Conservation (phyloP, 73 alveolate species). For the Paramecium biaurelia region DNA sequence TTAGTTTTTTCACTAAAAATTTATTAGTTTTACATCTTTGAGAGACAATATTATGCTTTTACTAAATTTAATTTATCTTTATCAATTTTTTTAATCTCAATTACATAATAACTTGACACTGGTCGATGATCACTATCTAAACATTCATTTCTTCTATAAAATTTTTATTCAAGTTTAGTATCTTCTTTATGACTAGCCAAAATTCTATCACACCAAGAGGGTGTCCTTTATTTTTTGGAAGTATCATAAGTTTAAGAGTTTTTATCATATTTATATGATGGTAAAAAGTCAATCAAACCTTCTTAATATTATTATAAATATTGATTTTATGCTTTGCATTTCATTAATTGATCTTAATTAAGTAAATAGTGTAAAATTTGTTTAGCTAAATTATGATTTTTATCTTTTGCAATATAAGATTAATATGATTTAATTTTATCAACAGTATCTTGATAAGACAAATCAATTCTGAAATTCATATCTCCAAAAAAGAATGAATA, state of each 20-base stretch:
- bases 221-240: conserved; percentile 80
- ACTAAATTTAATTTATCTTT: not conserved
- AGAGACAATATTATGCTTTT: not conserved
- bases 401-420: not conserved
- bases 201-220: conserved; percentile 96
- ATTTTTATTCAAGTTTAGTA: conserved; percentile 62
- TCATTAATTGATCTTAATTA: conserved; percentile 77
- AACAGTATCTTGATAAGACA: conserved; percentile 68
- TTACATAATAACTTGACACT: conserved; percentile 70
- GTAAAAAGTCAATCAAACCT: conserved; percentile 86
- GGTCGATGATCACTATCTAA: conserved; percentile 93
- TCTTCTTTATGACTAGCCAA: conserved; percentile 72
- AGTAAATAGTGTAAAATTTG: conserved; percentile 59
- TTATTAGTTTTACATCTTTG: not conserved
- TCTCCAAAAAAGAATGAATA: conserved; percentile 91
- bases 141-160: conserved; percentile 82
- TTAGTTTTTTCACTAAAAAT: not conserved
- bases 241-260: conserved; percentile 68
- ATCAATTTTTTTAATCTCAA: conserved; percentile 61
- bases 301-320: conserved; percentile 77
- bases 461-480: conserved; percentile 84
- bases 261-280: conserved; percentile 88
- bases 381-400: not conserved
- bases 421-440: conserved; percentile 65
- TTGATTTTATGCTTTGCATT: conserved; percentile 69